These are phyloP conservation scores for Akebia trifoliata DNA, from an alignment of 164 flowering plant species.

Conservation along the genomic window DNA sequence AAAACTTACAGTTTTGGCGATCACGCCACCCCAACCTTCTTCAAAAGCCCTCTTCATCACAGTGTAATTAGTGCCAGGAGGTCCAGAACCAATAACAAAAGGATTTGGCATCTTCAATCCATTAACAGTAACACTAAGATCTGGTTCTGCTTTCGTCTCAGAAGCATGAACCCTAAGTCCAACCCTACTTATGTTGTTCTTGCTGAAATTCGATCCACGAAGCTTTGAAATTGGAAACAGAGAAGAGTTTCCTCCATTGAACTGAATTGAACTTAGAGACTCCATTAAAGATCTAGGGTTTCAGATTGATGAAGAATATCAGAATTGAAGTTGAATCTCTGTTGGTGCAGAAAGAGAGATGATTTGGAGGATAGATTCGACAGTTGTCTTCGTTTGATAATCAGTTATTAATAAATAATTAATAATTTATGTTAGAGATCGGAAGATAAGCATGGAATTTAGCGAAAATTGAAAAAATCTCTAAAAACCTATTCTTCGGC, in stretches of 20 bases:
- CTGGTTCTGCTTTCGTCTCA: constrained; percentile 54
- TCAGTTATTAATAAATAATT: no score
- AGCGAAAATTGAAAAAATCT: no score
- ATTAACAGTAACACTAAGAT: constrained; percentile 86
- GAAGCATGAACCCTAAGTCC: constrained; percentile 48
- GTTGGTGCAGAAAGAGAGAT: no score
- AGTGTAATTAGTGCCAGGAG: constrained; percentile 94
- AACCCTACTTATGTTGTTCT: constrained; percentile 27
- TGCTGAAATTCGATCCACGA: constrained; percentile 1
- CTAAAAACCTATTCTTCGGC: no score
- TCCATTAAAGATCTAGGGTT: constrained; percentile 7
- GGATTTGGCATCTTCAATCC: constrained; percentile 95
- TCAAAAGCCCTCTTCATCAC: constrained; percentile 98
- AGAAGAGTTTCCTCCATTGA: constrained; percentile 11
- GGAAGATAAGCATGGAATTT: no score
- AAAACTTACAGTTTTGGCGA: constrained; percentile 82
- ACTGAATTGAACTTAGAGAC: constrained; percentile 11
- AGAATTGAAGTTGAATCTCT: neutral
- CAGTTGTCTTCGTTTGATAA: no score
- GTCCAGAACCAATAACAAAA: constrained; percentile 97
- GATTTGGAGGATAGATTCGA: no score
- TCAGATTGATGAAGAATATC: neutral
- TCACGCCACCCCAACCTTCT: constrained; percentile 99
- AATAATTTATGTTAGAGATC: no score
- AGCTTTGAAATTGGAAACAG: constrained; percentile 5